Base-by-base conservation (phyloP, 345 rosid genomes). In the Firmiana major region DNA sequence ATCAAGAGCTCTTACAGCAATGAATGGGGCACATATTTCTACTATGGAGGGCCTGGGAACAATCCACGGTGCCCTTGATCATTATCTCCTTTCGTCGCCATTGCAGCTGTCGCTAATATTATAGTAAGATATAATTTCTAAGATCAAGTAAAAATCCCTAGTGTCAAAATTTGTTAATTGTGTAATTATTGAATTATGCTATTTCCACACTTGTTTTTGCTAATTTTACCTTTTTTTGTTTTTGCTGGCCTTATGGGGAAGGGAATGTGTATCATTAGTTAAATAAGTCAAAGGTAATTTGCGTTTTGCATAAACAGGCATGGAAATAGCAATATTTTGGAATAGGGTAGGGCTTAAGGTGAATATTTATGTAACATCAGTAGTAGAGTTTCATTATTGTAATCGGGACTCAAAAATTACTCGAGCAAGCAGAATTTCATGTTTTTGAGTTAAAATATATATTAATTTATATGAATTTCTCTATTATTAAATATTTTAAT, bases 21-120 rank as follows among this genome's bases (percentile, higher is more conserved):
- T 66, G 94, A 91, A 73, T 96, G 99, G 99, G 99, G 99, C 49
- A 88, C 95, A 1, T 76, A 91, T 49, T 96, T 96, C 85, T 96
- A 92, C 88, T 92, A 92, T 21, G 99, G 99, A 8, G 99, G 99
- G 1, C 97, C 99, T 0, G 99, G 99, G 59, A 87, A 82, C 36
- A 93, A 91, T 79, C 88, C 89, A 0, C 88, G 67, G 75, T 96
- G 99, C 86, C 81, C 86, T 4, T 96, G 89, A 92, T 78, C 9
- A 40, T 13, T 16, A 31, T 5, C n/a, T 2, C 22, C 22, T 0
- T 10, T 42, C 9, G 1, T 0, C 9, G 2, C 36, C 36, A 5
- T 42, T 4, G 13, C 16, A 12, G 6, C 42, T 31, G 7, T 64
- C 31, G 17, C 53, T 22, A 34, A 24, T 17, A 71, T 31, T 28